Conservation (phyloP, 768 basidiomycete species). For the Daedaleopsis sinensis region DNA sequence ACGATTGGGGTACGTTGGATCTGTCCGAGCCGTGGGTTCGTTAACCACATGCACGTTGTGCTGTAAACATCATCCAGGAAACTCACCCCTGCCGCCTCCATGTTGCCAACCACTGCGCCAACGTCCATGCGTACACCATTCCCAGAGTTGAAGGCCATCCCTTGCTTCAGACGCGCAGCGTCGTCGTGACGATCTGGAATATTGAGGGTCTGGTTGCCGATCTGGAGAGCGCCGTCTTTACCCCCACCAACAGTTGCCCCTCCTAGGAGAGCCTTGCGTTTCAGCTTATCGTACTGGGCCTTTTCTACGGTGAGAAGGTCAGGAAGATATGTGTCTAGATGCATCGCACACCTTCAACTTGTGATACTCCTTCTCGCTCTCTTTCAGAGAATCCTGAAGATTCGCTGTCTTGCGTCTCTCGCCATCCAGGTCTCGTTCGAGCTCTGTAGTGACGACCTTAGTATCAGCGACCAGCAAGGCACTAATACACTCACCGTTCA, state of each 20-base stretch:
- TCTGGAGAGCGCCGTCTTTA: conserved; percentile 10
- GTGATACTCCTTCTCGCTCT: conserved; percentile 85
- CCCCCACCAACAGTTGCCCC: conserved; percentile 7
- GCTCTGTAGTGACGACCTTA: conserved; percentile 45
- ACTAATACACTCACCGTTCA: conserved; percentile 48
- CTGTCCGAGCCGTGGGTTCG: conserved; percentile 38
- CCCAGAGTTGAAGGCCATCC: conserved; percentile 27
- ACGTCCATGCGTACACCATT: conserved; percentile 38
- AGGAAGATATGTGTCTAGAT: not conserved
- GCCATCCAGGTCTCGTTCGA: conserved; percentile 79
- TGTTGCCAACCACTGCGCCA: conserved; percentile 60
- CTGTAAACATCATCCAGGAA: not conserved
- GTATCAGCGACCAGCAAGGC: not conserved
- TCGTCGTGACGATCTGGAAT: conserved; percentile 19
- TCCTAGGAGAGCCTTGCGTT: conserved; percentile 77
- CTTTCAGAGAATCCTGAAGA: conserved; percentile 71
- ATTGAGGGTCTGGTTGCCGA: conserved; percentile 16
- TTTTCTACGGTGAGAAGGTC: conserved; percentile 30
- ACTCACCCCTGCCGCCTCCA: conserved; percentile 67
- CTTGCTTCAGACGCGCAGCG: conserved; percentile 19
- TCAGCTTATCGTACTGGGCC: conserved; percentile 82
- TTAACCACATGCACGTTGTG: not conserved
- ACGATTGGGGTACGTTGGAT: conserved; percentile 71
- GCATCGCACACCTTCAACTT: conserved; percentile 66
- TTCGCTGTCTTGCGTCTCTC: conserved; percentile 77